These are phyloP conservation scores for Podaxis sp. DNA, from an alignment of 768 basidiomycete genomes.

Conservation along the genomic window DNA sequence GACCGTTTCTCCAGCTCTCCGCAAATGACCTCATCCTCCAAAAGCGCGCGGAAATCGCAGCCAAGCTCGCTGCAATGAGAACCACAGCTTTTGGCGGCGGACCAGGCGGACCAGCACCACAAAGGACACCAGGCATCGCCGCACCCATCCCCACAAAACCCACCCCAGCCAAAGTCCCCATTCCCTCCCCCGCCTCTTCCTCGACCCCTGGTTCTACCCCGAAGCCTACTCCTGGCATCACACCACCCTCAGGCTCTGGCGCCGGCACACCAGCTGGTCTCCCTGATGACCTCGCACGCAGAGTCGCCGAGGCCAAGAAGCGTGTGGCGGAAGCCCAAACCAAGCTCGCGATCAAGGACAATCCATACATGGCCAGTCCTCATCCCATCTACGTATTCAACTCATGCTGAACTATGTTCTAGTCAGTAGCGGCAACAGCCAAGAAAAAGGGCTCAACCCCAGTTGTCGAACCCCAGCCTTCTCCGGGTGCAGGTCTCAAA, in stretches of 20 bases:
- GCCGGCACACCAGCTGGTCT: slow-evolving; percentile 40
- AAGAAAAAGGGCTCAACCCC: slow-evolving; percentile 51
- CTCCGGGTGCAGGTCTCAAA: slow-evolving; percentile 69
- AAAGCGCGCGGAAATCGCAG: slow-evolving; percentile 81
- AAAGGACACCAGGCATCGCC: slow-evolving; percentile 27
- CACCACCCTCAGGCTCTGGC: slow-evolving; percentile 25
- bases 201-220: slow-evolving; percentile 36
- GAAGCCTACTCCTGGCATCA: slow-evolving; percentile 11
- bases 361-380: slow-evolving; percentile 81
- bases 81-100: slow-evolving; percentile 31
- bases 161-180: slow-evolving; percentile 32
- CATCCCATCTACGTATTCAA: background rate
- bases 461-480: slow-evolving; percentile 62
- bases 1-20: slow-evolving; percentile 34
- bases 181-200: slow-evolving; percentile 32
- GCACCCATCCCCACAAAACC: slow-evolving; percentile 38
- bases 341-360: slow-evolving; percentile 72
- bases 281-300: slow-evolving; percentile 63
- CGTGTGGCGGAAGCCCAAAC: slow-evolving; percentile 82
- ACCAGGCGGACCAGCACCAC: slow-evolving; percentile 16
- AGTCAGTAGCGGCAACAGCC: slow-evolving; percentile 54
- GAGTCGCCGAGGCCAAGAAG: slow-evolving; percentile 83
- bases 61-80: slow-evolving; percentile 80
- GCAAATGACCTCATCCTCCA: slow-evolving; percentile 73
- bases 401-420: background rate